Percentiles rank a stretch among this genome's conserved stretches.
Conservation (phyloP, 2,329 filamentous ascomycete genomes). For the Cladorrhinum sp. region DNA sequence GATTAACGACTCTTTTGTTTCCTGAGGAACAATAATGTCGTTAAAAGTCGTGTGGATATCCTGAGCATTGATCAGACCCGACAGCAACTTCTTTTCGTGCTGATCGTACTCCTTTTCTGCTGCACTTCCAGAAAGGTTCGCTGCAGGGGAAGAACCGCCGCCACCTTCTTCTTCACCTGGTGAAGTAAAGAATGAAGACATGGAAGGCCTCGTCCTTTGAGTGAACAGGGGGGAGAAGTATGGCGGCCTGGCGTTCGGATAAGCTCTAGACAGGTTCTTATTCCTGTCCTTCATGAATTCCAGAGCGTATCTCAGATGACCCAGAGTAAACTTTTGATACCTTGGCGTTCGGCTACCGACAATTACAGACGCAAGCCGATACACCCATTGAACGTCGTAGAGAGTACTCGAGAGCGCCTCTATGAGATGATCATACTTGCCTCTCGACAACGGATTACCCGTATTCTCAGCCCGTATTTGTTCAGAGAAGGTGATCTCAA, state of each 20-base stretch:
- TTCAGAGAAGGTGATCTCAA: constrained; percentile 13
- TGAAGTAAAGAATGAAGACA: constrained; percentile 1
- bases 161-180: not conserved
- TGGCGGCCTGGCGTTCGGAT: constrained; percentile 25
- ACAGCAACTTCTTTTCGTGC: constrained; percentile 79
- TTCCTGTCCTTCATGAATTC: constrained; percentile 28
- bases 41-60: constrained; percentile 84
- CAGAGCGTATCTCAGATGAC: constrained; percentile 27
- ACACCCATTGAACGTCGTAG: constrained; percentile 35
- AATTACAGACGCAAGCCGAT: constrained; percentile 31
- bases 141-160: constrained; percentile 1
- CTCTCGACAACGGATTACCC: not conserved
- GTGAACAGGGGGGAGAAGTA: constrained; percentile 29
- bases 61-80: constrained; percentile 75
- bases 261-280: constrained; percentile 26
- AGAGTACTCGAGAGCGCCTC: constrained; percentile 24
- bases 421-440: constrained; percentile 6
- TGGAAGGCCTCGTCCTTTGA: constrained; percentile 6
- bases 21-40: constrained; percentile 77
- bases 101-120: constrained; percentile 47
- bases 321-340: constrained; percentile 13
- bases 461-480: constrained; percentile 10
- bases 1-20: constrained; percentile 83
- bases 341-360: constrained; percentile 24
- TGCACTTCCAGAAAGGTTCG: constrained; percentile 32